Conservation (phyloP, 1,139 yeast genomes). For the Debaryomyces singareniensis region DNA sequence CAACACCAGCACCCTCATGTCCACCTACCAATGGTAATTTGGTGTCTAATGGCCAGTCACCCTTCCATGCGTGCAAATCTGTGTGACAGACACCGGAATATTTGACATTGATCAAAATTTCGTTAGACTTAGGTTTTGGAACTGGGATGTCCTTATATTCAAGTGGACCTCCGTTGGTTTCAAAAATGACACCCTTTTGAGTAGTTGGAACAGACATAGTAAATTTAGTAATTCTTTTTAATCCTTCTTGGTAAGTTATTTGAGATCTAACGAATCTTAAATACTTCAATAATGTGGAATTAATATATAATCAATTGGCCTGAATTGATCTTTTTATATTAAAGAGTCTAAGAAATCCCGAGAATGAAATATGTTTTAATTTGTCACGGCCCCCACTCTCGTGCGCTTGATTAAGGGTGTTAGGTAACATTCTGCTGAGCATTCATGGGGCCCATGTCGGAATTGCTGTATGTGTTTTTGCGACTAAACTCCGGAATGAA, state of each 20-base stretch:
- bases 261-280: neutral
- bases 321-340: no score
- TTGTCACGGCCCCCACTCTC: no score
- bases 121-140: slow-evolving; percentile 63
- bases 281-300: no score
- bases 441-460: no score
- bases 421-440: no score
- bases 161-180: slow-evolving; percentile 37
- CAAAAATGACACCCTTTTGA: slow-evolving; percentile 35
- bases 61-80: slow-evolving; percentile 75
- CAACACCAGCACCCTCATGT: slow-evolving; percentile 81
- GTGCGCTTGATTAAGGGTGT: no score
- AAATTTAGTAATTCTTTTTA: neutral
- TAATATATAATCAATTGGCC: no score
- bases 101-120: slow-evolving; percentile 59
- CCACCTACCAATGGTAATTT: slow-evolving; percentile 75
- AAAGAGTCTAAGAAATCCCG: no score
- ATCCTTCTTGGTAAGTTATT: neutral
- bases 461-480: no score
- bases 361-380: no score
- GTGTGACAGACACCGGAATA: slow-evolving; percentile 80
- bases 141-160: slow-evolving; percentile 59
- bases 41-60: slow-evolving; percentile 67
- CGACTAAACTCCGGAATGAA: no score
- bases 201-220: slow-evolving; percentile 24